These are phyloP conservation scores for Ceratocystis variospora DNA, from an alignment of 2,329 filamentous ascomycete species.

Conservation along the genomic window DNA sequence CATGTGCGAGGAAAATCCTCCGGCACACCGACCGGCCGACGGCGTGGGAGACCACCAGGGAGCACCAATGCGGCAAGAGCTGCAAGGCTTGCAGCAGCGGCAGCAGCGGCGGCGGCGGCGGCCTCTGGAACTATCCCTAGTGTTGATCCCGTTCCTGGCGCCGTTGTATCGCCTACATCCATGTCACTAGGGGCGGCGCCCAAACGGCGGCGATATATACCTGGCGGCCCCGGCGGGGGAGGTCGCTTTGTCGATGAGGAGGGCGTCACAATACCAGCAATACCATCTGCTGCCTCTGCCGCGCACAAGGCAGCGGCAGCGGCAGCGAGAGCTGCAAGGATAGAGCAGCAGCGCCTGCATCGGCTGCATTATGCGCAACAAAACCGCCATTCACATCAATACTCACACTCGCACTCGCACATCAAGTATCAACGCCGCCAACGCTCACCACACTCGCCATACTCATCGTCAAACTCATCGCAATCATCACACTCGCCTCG, in stretches of 20 bases:
- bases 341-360: not conserved
- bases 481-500: too few species aligned
- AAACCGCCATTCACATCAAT: not conserved
- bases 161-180: conserved; percentile 24
- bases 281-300: not conserved
- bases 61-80: conserved; percentile 31
- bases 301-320: conserved; percentile 21
- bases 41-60: conserved; percentile 35
- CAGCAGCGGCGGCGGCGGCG: conserved; percentile 24
- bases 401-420: not conserved
- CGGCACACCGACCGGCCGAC: conserved; percentile 29
- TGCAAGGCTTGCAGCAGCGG: conserved; percentile 27
- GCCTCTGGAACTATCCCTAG: conserved; percentile 28
- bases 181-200: conserved; percentile 45
- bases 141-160: conserved; percentile 29
- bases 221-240: conserved; percentile 74
- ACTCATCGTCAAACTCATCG: too few species aligned
- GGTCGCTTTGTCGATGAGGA: conserved; percentile 70
- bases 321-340: conserved; percentile 25
- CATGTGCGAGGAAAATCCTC: conserved; percentile 30
- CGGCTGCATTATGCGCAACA: not conserved
- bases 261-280: conserved; percentile 21
- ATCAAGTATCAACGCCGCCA: not conserved
- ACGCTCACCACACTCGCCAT: not conserved
- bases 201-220: conserved; percentile 66